Percentiles rank a stretch among this genome's conserved stretches.
These are phyloP conservation scores for Fusarium keratoplasticum DNA, from an alignment of 2,329 filamentous ascomycete species.

Conservation along the genomic window DNA sequence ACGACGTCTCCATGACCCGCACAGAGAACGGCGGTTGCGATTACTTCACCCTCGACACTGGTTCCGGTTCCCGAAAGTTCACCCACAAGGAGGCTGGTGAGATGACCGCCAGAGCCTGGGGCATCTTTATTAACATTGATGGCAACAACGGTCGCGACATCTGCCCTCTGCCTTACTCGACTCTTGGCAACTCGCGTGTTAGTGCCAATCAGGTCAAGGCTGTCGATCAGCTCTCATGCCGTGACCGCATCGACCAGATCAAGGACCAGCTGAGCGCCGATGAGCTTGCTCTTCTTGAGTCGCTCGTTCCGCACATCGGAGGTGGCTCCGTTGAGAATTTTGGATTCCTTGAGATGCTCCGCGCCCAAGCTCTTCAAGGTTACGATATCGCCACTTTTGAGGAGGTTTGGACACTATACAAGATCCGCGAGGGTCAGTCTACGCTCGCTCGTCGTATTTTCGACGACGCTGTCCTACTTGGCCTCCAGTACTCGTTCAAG, in stretches of 20 bases:
- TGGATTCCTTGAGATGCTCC: conserved; percentile 12
- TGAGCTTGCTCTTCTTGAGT: conserved; percentile 9
- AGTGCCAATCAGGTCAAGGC: not conserved
- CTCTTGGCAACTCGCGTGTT: not conserved
- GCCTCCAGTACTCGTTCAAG: conserved; percentile 15
- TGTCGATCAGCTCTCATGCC: conserved; percentile 7
- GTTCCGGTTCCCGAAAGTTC: not conserved
- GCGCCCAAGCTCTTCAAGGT: conserved; percentile 8
- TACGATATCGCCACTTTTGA: conserved; percentile 6
- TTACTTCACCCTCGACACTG: conserved; percentile 11
- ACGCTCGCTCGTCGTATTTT: conserved; percentile 16
- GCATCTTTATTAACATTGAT: conserved; percentile 12
- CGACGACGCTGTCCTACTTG: conserved; percentile 14
- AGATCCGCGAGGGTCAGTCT: conserved; percentile 18
- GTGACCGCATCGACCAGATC: conserved; percentile 13
- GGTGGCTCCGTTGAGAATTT: conserved; percentile 9
- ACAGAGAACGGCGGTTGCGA: not conserved
- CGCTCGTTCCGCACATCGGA: not conserved
- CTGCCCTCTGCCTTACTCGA: conserved; percentile 4
- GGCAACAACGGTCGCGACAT: conserved; percentile 1
- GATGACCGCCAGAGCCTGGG: conserved; percentile 8
- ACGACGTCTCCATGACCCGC: conserved; percentile 7
- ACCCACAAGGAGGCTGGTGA: conserved; percentile 4
- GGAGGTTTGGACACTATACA: conserved; percentile 19
- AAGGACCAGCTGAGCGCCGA: conserved; percentile 8